Conservation (phyloP, 2,329 filamentous ascomycete species). For the Fusarium pseudocircinatum region DNA sequence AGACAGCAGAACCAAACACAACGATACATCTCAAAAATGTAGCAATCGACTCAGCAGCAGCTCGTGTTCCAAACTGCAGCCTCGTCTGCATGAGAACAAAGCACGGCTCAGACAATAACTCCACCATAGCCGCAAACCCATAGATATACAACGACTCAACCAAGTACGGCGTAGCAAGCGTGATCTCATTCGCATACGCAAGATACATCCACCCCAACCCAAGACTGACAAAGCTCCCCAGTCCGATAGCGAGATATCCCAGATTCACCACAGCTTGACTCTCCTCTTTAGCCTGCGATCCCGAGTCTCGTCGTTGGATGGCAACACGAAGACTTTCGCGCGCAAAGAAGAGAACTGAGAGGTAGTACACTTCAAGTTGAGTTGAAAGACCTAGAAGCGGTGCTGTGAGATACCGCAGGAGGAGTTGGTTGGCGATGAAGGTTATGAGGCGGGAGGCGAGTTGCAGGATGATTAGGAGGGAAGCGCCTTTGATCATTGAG, state of each 20-base stretch:
- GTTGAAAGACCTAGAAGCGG: constrained; percentile 84
- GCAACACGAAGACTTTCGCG: constrained; percentile 92
- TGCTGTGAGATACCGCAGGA: constrained; percentile 88
- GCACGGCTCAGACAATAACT: constrained; percentile 86
- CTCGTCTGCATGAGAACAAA: constrained; percentile 89
- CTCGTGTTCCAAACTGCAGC: constrained; percentile 81
- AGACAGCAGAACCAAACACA: constrained; percentile 77
- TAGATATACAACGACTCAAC: constrained; percentile 62
- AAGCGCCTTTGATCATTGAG: constrained; percentile 73
- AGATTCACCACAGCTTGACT: constrained; percentile 87
- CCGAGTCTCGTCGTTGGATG: constrained; percentile 75
- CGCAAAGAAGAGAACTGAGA: constrained; percentile 93
- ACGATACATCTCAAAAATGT: constrained; percentile 80
- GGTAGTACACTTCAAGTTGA: constrained; percentile 91
- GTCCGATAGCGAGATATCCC: constrained; percentile 78
- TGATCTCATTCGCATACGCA: constrained; percentile 56
- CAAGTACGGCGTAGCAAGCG: constrained; percentile 72
- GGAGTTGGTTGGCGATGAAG: constrained; percentile 89
- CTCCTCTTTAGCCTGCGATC: constrained; percentile 41
- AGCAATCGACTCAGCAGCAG: constrained; percentile 82
- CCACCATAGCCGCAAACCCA: constrained; percentile 68
- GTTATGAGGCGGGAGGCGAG: constrained; percentile 87
- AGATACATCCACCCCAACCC: constrained; percentile 76
- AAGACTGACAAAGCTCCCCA: constrained; percentile 73
- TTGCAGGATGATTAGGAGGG: constrained; percentile 88